Base-by-base conservation (phyloP, 176 grass and related monocot genomes). In the Tuctoria greenei region DNA sequence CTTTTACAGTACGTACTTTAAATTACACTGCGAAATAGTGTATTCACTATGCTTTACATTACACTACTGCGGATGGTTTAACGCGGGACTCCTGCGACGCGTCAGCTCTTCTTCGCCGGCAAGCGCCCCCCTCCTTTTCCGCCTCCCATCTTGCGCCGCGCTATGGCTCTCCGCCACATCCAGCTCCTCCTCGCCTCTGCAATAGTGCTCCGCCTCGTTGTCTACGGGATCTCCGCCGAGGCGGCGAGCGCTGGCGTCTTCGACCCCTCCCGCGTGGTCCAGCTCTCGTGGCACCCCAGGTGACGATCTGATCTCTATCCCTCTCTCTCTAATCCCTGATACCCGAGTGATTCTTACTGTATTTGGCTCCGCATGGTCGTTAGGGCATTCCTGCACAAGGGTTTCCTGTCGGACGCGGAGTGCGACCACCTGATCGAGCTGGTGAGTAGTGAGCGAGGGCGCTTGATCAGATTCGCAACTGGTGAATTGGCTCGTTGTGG, bases 211-310 rank as follows among this genome's bases (percentile, higher is more conserved):
- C 63, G 54, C 36, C 75, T 76, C n/a, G 62, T 75, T 1, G 59
- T 54, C 23, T 9, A 20, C 0, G 67, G 40, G 8, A 80, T 37
- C 18, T 13, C 57, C 35, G 52, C 79, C 17, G 63, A 51, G 15
- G 62, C 75, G 17, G 44, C 39, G 20, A 75, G 14, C 44, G 9
- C 23, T 26, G 72, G 73, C 20, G 21, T 71, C 26, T 86, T 96
- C 57, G 83, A 96, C 78, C 90, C 90, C 41, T 77, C 87, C 12
- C 84, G 81, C 21, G 90, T 96, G 54, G 81, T 82, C 7, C 90
- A 92, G 67, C 90, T 96, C 71, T 96, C 90, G n/a, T 96, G 89
- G 93, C 84, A 47, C 25, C 93, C 93, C 66, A 92, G 86, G 86
- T 88, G 81, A 34, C 74, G 74, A 83, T 78, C 74, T 36, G 79